Base-by-base conservation (phyloP, 1,284 basidiomycete genomes). In the Pseudozyma tsukubaensis region DNA sequence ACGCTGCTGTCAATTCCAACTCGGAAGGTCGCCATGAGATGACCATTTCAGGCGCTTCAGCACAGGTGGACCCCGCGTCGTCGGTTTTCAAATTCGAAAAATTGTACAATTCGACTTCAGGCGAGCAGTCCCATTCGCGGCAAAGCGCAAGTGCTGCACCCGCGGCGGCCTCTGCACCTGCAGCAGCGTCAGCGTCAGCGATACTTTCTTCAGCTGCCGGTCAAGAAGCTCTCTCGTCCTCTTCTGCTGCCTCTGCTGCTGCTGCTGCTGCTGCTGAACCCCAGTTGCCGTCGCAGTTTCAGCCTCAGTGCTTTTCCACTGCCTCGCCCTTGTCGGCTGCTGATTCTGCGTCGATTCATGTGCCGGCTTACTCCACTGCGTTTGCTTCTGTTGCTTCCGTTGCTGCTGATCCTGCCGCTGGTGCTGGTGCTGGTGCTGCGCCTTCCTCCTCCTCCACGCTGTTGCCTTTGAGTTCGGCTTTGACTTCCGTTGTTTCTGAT, bases 161-260 rank as follows among this genome's bases (percentile, higher is more conserved):
- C 44, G 55, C 43, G 40, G 39, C 39, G 10, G 56, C 43, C 32
- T 36, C 44, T 49, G 47, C 50, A 12, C 14, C 24, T 14, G 54
- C 63, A 55, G 50, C 21, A 53, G 9, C n/a, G 43, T 44, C 60
- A 63, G 54, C 55, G 55, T 58, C 61, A 64, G 59, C 59, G 48
- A 47, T 45, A 7, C 40, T 19, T 34, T 35, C 13, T n/a, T 42
- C 24, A 29, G 24, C 24, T 29, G 24, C 24, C 24, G 24, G 24
- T 29, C 24, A 29, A 29, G 24, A 29, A 29, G 24, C 24, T 29
- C 24, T 29, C 24, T 29, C 24, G 24, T 29, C 24, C 24, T 29
- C 24, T 29, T 3, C 3, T 6, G 7, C 44, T 51, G 10, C 47
- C 19, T n/a, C 50, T 36, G 9, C 43, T 45, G 36, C 52, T 37